Percentiles rank a stretch among this genome's conserved stretches.
These are phyloP conservation scores for Colletotrichum lentis DNA, from an alignment of 2,329 filamentous ascomycete genomes.

Conservation along the genomic window DNA sequence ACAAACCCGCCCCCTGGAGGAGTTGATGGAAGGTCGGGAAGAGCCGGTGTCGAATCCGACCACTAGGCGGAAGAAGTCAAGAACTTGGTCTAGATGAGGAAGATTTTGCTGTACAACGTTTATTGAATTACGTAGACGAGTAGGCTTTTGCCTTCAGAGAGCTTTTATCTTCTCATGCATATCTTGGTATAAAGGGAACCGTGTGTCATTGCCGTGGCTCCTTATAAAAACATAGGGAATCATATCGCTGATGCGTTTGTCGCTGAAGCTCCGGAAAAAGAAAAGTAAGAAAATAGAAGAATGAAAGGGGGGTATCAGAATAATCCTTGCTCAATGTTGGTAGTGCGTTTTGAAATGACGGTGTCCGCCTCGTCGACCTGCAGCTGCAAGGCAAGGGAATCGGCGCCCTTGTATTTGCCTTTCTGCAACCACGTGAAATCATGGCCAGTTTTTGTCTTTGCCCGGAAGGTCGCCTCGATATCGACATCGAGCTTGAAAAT, in stretches of 20 bases:
- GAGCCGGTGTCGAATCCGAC: too few relatives aligned
- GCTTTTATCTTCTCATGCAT: constrained; percentile 15
- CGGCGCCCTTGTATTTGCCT: constrained; percentile 33
- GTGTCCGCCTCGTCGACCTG: constrained; percentile 34
- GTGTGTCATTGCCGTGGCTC: neutral
- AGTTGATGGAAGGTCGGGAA: too few relatives aligned
- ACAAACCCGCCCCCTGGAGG: too few relatives aligned
- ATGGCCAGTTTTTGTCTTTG: constrained; percentile 28
- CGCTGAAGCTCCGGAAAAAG: neutral
- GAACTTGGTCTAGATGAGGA: too few relatives aligned
- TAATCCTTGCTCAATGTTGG: neutral
- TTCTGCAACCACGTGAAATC: constrained; percentile 35
- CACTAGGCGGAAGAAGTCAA: too few relatives aligned
- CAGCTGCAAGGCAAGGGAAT: constrained; percentile 34
- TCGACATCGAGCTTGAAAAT: constrained; percentile 38
- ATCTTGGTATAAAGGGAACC: constrained; percentile 13
- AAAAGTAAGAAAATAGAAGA: neutral
- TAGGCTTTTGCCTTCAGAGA: too few relatives aligned
- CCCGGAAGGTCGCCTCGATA: constrained; percentile 35
- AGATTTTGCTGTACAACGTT: too few relatives aligned
- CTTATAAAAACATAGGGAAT: neutral
- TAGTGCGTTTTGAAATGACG: neutral
- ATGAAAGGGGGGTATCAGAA: constrained; percentile 1
- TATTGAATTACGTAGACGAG: too few relatives aligned
- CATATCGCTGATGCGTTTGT: neutral